Base-by-base conservation (phyloP, 2,329 filamentous ascomycete genomes). In the Lecanicillium sp. region DNA sequence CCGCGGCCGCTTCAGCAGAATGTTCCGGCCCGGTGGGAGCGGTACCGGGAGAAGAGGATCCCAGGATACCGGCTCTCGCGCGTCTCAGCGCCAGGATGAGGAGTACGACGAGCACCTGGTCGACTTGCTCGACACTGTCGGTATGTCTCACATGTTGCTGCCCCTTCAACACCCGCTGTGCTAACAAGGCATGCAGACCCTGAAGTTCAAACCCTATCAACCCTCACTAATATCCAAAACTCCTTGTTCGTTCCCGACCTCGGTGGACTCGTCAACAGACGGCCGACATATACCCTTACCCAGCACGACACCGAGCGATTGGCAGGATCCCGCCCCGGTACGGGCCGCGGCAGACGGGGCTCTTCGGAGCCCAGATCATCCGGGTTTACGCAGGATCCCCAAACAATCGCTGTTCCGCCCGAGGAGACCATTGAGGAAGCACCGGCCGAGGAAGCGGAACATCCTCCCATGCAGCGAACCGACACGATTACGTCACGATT, bases 161-260 rank as follows among this genome's bases (percentile, higher is more conserved):
- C 17, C 5, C 26, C 32, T 17, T n/a, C 15, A 21, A 4, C 50
- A 52, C 49, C 54, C 36, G 29, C 6, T 3, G 4, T 17, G n/a
- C 48, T 51, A 32, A 52, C 40, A 39, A 27, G 32, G n/a, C 33
- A 39, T n/a, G 5, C 54, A 90, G 88, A 94, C 58, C 87, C 88
- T 35, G 87, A 94, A 67, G 83, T 95, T 3, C 81, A 87, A 29
- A 88, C 88, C 0, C 70, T 95, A 3, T 88, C 87, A 0, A 91
- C 87, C 12, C 76, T 94, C 9, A 94, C 87, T 36, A 95, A 95
- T 58, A 83, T 95, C 17, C 88, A 94, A 59, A 95, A 95, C 62
- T 93, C 88, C 0, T 78, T 95, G 9, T 94, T 94, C 65, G 71
- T 94, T 2, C 89, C 89, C 0, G 84, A 90, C 54, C 72, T 94